Evolutionary conservation across 306 rosid genomes (phyloP).

Genomic region (Lotus japonicus): DNA sequence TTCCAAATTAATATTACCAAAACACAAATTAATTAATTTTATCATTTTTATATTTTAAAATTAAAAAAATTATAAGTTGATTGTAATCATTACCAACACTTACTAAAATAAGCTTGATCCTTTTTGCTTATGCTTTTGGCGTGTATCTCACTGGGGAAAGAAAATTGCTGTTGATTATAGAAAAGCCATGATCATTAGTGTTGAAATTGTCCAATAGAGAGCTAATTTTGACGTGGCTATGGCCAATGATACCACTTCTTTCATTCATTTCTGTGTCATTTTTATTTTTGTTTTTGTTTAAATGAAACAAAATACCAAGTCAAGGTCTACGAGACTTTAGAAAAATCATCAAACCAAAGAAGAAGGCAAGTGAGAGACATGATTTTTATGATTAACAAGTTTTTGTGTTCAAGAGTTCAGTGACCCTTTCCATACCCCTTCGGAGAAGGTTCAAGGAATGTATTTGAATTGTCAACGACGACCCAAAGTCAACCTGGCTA

Average conservation of each 20-base stretch:
- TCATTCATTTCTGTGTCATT: not conserved
- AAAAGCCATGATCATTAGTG: not conserved
- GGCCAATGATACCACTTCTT: conserved; percentile 18
- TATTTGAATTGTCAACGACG: not conserved
- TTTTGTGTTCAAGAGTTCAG: too few species aligned
- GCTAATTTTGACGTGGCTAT: conserved; percentile 18
- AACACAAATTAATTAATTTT: too few species aligned
- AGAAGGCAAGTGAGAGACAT: not conserved
- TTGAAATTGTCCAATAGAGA: conserved; percentile 11
- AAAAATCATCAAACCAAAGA: conserved; percentile 10
- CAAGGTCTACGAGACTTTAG: conserved; percentile 21
- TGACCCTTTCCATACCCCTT: not conserved
- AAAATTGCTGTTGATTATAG: not conserved
- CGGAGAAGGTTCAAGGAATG: conserved; percentile 3
- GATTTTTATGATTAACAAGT: not conserved
- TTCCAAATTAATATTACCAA: too few species aligned
- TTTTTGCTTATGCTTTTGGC: not conserved
- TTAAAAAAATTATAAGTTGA: too few species aligned
- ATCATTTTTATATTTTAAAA: too few species aligned
- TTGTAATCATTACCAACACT: too few species aligned
- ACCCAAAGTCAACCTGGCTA: not conserved
- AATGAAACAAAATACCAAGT: not conserved
- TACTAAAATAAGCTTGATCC: too few species aligned
- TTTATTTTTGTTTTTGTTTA: not conserved
- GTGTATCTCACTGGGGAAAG: not conserved